Evolutionary conservation across 1,284 basidiomycete species (phyloP), one percentile per base, ranked within the genome.

Genomic region (Uromyces viciae-fabae): DNA sequence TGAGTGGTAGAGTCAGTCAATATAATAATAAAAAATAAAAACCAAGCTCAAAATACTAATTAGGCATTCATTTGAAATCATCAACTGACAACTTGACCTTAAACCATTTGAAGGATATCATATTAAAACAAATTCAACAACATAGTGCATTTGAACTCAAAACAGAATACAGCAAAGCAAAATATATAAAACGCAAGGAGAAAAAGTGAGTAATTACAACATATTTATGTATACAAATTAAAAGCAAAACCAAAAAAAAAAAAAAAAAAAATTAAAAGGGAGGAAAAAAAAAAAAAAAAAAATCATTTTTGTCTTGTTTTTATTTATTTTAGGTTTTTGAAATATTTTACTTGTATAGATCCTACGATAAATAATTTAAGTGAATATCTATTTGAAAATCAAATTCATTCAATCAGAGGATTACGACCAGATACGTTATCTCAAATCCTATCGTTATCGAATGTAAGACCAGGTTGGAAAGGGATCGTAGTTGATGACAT

Each of bases 101-200:
- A 71, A 46, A 36, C 31, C 43, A 11, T 36, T 54, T 22, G 54
- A 22, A 77, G 91, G 94, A 96, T 85, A 97, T 98, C 82, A 95
- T 98, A 84, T 91, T 92, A 84, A 91, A 89, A 85, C 95, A 98
- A 86, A 95, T 97, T 81, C 93, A 94, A 83, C 90, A 92, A 83
- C 95, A 98, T 84, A 91, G 92, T 43, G 92, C 93, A 84, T 98
- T 93, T 86, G 90, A 91, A 9, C 88, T 96, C 75, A 98, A 98
- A 87, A 97, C 94, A 0, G 95, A 95, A 86, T 97, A 94, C 85
- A 94, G 93, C 86, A 97, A 98, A 86, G 95, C 97, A 84, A 98
- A 98, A 86, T 98, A 97, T 87, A 92, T 91, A 85, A 95, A 94
- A 86, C 89, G 94, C 66, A 98, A 98, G 86, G 93, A 95, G 87